A percentile compares a stretch with the other conserved stretches of the same genome.
These are phyloP conservation scores for Suillus variegatus DNA, from an alignment of 768 basidiomycete genomes.

Conservation along the genomic window DNA sequence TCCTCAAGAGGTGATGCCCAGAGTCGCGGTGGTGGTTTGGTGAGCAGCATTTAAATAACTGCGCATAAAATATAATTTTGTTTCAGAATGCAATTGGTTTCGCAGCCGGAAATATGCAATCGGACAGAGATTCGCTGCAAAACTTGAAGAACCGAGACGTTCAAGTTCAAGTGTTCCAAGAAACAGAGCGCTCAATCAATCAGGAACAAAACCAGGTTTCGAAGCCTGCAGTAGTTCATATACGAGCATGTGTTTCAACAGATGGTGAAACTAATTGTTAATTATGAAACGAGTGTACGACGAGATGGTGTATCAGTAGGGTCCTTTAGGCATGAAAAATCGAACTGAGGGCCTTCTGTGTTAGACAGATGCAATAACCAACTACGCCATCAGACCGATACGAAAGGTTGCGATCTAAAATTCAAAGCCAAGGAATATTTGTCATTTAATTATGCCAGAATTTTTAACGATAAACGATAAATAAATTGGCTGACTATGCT, in stretches of 20 bases:
- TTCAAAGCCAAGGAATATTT: too few relatives aligned
- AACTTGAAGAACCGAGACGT: background rate
- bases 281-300: background rate
- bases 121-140: background rate
- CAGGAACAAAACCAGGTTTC: background rate
- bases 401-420: too few relatives aligned
- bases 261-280: too few relatives aligned
- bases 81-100: background rate
- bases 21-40: background rate
- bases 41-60: background rate
- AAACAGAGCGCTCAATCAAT: too few relatives aligned
- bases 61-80: background rate
- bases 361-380: conserved; percentile 47
- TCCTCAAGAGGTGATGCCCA: background rate
- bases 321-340: too few relatives aligned
- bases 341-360: too few relatives aligned
- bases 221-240: background rate
- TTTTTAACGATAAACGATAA: too few relatives aligned
- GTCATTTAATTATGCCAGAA: too few relatives aligned
- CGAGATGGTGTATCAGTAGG: background rate
- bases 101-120: background rate
- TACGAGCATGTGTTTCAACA: background rate
- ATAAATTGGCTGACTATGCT: too few relatives aligned
- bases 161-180: background rate
- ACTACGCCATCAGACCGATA: conserved; percentile 53